Conservation (phyloP, 768 basidiomycete species). For the Melanogaster broomeanus region DNA sequence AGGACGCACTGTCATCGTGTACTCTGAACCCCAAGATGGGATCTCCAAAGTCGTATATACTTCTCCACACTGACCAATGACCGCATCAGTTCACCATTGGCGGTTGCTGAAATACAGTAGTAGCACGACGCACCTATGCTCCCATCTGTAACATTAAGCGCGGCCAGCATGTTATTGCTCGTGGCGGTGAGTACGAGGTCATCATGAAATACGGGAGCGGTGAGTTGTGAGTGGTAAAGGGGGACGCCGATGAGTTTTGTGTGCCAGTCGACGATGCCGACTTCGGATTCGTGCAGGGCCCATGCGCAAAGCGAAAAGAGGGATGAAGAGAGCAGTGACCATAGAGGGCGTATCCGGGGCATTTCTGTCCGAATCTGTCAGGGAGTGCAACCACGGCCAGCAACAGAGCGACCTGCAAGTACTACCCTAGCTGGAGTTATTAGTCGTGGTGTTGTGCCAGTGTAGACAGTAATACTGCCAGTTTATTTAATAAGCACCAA, state of each 20-base stretch:
- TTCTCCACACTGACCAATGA: slow-evolving; percentile 70
- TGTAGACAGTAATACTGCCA: too few relatives aligned
- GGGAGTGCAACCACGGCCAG: neutral
- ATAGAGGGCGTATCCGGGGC: slow-evolving; percentile 17
- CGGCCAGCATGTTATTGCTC: slow-evolving; percentile 75
- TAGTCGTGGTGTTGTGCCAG: neutral
- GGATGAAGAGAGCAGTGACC: slow-evolving; percentile 17
- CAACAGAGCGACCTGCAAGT: neutral
- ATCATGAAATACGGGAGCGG: slow-evolving; percentile 62
- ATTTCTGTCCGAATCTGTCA: neutral
- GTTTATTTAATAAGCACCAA: too few relatives aligned
- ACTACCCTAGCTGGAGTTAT: too few relatives aligned
- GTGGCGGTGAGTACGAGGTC: slow-evolving; percentile 69
- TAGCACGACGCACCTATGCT: slow-evolving; percentile 59
- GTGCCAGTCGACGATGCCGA: slow-evolving; percentile 88
- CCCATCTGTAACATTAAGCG: slow-evolving; percentile 66
- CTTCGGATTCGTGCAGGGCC: slow-evolving; percentile 73
- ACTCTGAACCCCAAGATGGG: slow-evolving; percentile 63
- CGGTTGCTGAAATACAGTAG: too few relatives aligned
- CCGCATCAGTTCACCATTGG: slow-evolving; percentile 1
- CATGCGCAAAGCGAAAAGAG: slow-evolving; percentile 27
- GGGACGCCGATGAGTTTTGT: slow-evolving; percentile 76
- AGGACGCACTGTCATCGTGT: slow-evolving; percentile 54
- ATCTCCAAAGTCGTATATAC: slow-evolving; percentile 72
- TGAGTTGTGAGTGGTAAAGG: slow-evolving; percentile 46